These are phyloP conservation scores for Brassica nigra DNA, from an alignment of 345 rosid genomes.

Conservation along the genomic window DNA sequence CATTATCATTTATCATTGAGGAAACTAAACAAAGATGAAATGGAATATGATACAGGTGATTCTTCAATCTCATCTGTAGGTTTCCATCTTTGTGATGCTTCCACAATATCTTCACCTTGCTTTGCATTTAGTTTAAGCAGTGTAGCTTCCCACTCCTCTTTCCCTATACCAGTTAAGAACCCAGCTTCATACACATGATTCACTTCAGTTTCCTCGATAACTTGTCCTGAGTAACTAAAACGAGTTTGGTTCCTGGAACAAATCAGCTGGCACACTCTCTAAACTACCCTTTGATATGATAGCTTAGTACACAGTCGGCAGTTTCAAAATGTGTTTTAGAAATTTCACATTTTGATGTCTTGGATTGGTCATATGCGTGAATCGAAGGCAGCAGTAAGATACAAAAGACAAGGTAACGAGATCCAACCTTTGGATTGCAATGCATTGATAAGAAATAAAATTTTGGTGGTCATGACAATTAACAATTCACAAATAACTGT, in stretches of 20 bases:
- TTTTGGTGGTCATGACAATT: neutral
- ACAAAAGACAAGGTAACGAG: neutral
- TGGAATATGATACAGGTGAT: neutral
- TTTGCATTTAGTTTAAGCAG: neutral
- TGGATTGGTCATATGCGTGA: neutral
- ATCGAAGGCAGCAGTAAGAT: neutral
- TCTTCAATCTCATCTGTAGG: neutral
- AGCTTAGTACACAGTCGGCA: neutral
- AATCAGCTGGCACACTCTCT: neutral
- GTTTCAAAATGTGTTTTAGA: neutral
- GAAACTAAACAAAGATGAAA: neutral
- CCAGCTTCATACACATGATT: neutral
- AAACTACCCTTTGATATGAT: neutral
- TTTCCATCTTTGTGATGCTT: neutral
- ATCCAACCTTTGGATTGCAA: neutral
- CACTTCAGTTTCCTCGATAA: neutral
- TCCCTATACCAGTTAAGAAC: neutral
- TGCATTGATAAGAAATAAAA: neutral
- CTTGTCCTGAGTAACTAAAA: neutral
- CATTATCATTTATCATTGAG: neutral
- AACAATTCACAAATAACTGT: conserved; percentile 10
- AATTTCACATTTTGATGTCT: neutral
- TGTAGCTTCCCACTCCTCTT: neutral
- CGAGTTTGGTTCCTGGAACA: neutral
- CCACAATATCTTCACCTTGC: neutral